These are phyloP conservation scores for Asterionellopsis glacialis DNA, from an alignment of 108 stramenopile species.

Conservation along the genomic window DNA sequence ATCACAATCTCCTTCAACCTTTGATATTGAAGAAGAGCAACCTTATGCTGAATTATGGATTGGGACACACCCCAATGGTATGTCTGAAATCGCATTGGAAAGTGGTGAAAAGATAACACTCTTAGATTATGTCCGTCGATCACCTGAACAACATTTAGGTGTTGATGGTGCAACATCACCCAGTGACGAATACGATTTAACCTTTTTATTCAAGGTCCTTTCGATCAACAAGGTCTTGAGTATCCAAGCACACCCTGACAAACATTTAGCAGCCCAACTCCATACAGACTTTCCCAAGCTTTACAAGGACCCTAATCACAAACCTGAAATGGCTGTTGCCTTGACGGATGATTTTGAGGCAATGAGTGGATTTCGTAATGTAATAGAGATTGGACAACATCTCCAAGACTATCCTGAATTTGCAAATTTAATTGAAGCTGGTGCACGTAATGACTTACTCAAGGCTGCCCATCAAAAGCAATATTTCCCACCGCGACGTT, in stretches of 20 bases:
- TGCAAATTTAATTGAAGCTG: conserved; percentile 31
- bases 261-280: conserved; percentile 74
- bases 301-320: conserved; percentile 97
- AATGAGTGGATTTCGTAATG: conserved; percentile 90
- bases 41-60: conserved; percentile 90
- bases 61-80: conserved; percentile 79
- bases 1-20: neutral
- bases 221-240: conserved; percentile 73
- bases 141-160: conserved; percentile 30
- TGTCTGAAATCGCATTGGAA: conserved; percentile 30
- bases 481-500: conserved; percentile 61
- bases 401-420: conserved; percentile 88
- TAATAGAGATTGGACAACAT: conserved; percentile 70
- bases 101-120: neutral
- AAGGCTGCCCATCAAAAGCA: conserved; percentile 15
- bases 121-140: too few species aligned
- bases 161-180: conserved; percentile 3
- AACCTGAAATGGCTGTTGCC: conserved; percentile 99
- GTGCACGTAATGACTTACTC: neutral
- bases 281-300: conserved; percentile 77
- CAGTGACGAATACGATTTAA: conserved; percentile 30
- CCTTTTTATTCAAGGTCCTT: conserved; percentile 88
- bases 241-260: conserved; percentile 91
- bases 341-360: conserved; percentile 89
- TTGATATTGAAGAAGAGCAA: conserved; percentile 65